A percentile compares a stretch with the other conserved stretches of the same genome.
phyloP scores from a whole-genome alignment of 352 stramenopile species.

The Pythium dissimile region DNA sequence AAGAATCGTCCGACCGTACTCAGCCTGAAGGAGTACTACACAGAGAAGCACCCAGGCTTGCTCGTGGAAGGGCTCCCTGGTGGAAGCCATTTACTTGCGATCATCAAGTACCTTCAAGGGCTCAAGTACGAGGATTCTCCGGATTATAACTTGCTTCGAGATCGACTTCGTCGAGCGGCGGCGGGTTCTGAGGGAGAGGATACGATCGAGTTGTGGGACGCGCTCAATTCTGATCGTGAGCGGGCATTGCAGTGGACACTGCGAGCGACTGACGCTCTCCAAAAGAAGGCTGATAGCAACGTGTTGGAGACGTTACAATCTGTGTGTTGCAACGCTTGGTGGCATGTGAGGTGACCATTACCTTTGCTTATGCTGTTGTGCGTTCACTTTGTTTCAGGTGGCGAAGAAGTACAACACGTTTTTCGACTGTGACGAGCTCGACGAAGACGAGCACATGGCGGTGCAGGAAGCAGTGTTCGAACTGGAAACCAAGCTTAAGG shows the following conservation, averaged over 20 bases:
- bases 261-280: conserved; percentile 43
- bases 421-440: conserved; percentile 51
- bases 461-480: conserved; percentile 67
- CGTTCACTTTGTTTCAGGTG: conserved; percentile 24
- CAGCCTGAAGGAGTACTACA: conserved; percentile 81
- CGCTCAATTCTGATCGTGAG: conserved; percentile 40
- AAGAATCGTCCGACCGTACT: conserved; percentile 84
- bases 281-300: conserved; percentile 27
- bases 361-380: neutral
- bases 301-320: conserved; percentile 50
- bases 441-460: conserved; percentile 43
- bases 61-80: conserved; percentile 73
- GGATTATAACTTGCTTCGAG: conserved; percentile 54
- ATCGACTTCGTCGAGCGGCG: conserved; percentile 33
- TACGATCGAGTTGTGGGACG: conserved; percentile 43
- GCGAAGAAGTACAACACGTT: conserved; percentile 81
- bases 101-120: conserved; percentile 74
- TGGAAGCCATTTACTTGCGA: conserved; percentile 59
- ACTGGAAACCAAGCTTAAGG: conserved; percentile 58
- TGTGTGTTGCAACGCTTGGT: conserved; percentile 18
- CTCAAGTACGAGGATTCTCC: conserved; percentile 75
- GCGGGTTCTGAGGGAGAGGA: conserved; percentile 34
- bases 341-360: neutral
- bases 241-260: conserved; percentile 52
- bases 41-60: conserved; percentile 59